phyloP scores from a whole-genome alignment of 805 yeast genomes.

The Candida ortonii region DNA sequence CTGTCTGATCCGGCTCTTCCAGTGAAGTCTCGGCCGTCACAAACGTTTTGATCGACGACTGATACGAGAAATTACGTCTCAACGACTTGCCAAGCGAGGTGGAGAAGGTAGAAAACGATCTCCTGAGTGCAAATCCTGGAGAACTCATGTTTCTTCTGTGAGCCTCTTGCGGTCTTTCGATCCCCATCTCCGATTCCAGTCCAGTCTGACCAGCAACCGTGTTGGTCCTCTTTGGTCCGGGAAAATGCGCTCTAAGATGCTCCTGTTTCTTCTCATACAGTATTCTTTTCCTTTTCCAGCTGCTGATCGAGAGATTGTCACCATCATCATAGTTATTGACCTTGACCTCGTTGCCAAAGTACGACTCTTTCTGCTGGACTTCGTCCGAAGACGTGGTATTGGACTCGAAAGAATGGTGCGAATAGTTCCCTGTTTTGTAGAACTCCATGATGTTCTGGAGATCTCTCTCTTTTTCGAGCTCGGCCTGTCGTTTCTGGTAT shows the following conservation, averaged over 20 bases:
- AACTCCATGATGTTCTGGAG: slow-evolving; percentile 33
- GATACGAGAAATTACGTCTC: slow-evolving; percentile 27
- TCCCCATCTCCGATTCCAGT: background rate
- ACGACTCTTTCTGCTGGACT: slow-evolving; percentile 4
- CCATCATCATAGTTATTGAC: slow-evolving; percentile 33
- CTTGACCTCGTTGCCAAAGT: slow-evolving; percentile 24
- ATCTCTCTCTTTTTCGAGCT: slow-evolving; percentile 29
- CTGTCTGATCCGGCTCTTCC: slow-evolving; percentile 11
- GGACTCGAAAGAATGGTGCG: slow-evolving; percentile 23
- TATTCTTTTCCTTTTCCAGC: slow-evolving; percentile 52
- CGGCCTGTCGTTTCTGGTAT: slow-evolving; percentile 26
- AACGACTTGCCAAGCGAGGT: slow-evolving; percentile 26
- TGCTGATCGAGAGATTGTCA: slow-evolving; percentile 48
- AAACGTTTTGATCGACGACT: slow-evolving; percentile 28
- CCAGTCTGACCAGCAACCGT: slow-evolving; percentile 6
- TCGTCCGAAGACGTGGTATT: slow-evolving; percentile 8
- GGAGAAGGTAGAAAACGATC: slow-evolving; percentile 32
- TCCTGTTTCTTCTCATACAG: slow-evolving; percentile 35
- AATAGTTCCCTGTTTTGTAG: slow-evolving; percentile 28
- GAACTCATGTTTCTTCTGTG: slow-evolving; percentile 11
- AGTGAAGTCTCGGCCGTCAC: slow-evolving; percentile 26
- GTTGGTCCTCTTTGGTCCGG: slow-evolving; percentile 6
- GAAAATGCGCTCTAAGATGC: slow-evolving; percentile 8
- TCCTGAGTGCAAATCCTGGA: slow-evolving; percentile 17
- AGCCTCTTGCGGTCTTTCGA: slow-evolving; percentile 22